Percentiles rank a stretch among this genome's conserved stretches.
Evolutionary conservation across 305 asterid species (phyloP).

Genomic region (Rubia peregrina): DNA sequence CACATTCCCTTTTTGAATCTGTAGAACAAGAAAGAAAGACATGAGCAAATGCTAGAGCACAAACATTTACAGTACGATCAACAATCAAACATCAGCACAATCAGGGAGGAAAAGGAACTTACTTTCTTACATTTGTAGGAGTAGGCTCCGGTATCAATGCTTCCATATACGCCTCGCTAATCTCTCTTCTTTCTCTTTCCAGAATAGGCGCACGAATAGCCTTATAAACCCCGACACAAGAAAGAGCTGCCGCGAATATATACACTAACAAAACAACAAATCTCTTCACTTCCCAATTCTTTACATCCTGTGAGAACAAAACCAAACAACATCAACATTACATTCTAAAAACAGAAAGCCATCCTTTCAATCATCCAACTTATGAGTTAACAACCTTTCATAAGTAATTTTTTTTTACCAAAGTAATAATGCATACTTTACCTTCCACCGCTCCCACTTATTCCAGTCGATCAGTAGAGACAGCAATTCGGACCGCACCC

Average conservation of each 20-base stretch:
- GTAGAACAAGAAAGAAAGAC: background rate
- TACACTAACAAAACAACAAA: constrained; percentile 61
- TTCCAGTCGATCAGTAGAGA: constrained; percentile 75
- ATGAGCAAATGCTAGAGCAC: background rate
- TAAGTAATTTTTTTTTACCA: background rate
- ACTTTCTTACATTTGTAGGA: constrained; percentile 73
- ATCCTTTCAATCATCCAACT: constrained; percentile 1
- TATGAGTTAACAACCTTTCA: background rate
- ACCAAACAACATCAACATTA: constrained; percentile 7
- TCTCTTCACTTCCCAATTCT: constrained; percentile 79
- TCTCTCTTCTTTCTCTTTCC: constrained; percentile 59
- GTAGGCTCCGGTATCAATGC: constrained; percentile 94
- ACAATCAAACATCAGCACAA: background rate
- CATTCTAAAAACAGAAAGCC: background rate
- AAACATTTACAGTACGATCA: background rate
- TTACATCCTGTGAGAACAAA: constrained; percentile 53
- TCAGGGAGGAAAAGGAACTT: constrained; percentile 22
- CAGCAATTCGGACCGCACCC: constrained; percentile 42
- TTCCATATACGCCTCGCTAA: constrained; percentile 93
- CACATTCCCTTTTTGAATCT: constrained; percentile 76
- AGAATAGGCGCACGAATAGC: constrained; percentile 67
- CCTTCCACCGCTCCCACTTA: constrained; percentile 90
- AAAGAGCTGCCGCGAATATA: constrained; percentile 38
- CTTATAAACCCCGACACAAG: constrained; percentile 56
- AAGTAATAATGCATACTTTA: constrained; percentile 10